A percentile compares a stretch with the other conserved stretches of the same genome.
phyloP scores from a whole-genome alignment of 2,329 filamentous ascomycete genomes.

The Fusarium sp. region DNA sequence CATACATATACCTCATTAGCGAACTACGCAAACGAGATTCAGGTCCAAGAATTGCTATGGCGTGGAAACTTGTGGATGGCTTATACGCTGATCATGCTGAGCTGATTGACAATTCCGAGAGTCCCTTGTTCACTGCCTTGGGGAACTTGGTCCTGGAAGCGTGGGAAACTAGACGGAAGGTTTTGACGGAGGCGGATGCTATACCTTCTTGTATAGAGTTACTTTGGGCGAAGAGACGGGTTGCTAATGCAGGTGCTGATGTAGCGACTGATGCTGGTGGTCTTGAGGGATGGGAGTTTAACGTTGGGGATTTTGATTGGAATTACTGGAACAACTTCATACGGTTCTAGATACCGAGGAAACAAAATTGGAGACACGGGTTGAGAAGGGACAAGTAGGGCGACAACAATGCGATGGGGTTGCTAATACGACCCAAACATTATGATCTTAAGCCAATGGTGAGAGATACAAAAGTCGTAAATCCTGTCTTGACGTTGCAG shows the following conservation, averaged over 20 bases:
- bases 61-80: conserved; percentile 44
- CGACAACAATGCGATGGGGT: neutral
- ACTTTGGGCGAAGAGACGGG: conserved; percentile 10
- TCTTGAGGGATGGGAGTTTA: conserved; percentile 7
- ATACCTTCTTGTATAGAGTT: conserved; percentile 22
- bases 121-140: conserved; percentile 15
- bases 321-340: conserved; percentile 38
- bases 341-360: conserved; percentile 9
- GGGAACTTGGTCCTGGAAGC: conserved; percentile 36
- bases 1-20: conserved; percentile 48
- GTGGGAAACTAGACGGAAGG: conserved; percentile 34
- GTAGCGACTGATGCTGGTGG: neutral
- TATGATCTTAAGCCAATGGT: neutral
- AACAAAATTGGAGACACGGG: no score
- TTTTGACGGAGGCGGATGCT: neutral
- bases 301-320: conserved; percentile 28
- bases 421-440: neutral
- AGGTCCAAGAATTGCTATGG: conserved; percentile 30
- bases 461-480: neutral
- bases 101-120: conserved; percentile 13
- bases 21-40: conserved; percentile 42
- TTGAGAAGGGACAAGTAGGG: neutral
- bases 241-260: neutral
- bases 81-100: conserved; percentile 43
- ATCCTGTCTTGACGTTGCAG: neutral